These are phyloP conservation scores for Cardiosporidium cionae DNA, from an alignment of 169 alveolate species.

Conservation along the genomic window DNA sequence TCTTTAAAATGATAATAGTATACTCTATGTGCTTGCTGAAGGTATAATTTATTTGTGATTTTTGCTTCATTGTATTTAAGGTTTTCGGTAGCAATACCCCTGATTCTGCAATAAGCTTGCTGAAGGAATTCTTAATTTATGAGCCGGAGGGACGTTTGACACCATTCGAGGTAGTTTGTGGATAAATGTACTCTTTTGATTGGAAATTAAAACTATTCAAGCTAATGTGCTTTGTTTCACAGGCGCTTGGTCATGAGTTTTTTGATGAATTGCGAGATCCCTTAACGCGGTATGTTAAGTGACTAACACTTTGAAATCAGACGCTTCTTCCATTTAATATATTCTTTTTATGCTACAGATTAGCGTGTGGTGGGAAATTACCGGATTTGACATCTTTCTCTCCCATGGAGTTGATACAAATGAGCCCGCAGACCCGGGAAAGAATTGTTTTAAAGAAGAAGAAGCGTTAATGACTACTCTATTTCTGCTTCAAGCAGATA, in stretches of 20 bases:
- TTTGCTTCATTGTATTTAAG: no score
- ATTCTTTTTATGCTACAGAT: background rate
- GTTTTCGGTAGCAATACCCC: background rate
- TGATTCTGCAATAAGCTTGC: slow-evolving; percentile 59
- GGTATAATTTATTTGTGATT: background rate
- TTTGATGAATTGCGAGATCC: slow-evolving; percentile 83
- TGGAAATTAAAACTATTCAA: no score
- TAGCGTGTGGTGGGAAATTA: background rate
- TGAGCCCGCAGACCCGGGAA: background rate
- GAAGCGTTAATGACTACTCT: no score
- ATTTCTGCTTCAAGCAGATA: no score
- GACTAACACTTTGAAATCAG: background rate
- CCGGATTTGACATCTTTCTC: background rate
- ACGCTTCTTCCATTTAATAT: background rate
- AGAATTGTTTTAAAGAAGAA: background rate
- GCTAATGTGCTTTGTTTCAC: no score
- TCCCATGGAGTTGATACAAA: background rate
- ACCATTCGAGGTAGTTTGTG: slow-evolving; percentile 56
- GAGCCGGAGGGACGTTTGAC: slow-evolving; percentile 71
- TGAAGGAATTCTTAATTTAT: slow-evolving; percentile 60
- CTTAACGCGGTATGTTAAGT: slow-evolving; percentile 12
- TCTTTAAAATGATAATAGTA: background rate
- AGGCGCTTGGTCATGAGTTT: slow-evolving; percentile 87
- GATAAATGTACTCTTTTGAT: slow-evolving; percentile 7
- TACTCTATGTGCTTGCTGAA: background rate